phyloP scores from a whole-genome alignment of 495 filamentous ascomycete species.

The Hypoxylon fuscum region DNA sequence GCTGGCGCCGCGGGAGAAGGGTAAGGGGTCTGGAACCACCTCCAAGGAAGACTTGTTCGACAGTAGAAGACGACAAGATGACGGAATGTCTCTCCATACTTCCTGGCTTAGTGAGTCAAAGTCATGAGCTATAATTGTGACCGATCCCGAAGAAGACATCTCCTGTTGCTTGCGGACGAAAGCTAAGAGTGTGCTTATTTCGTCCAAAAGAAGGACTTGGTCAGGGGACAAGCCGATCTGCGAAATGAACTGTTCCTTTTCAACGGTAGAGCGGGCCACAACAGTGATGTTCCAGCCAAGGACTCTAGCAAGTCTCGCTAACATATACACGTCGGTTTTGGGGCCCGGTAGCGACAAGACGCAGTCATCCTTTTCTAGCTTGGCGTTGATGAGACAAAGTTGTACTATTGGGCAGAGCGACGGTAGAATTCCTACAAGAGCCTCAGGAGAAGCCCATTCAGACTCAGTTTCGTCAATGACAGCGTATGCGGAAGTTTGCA shows the following conservation, averaged over 20 bases:
- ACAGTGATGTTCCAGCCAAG: conserved; percentile 22
- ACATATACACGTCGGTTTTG: conserved; percentile 9
- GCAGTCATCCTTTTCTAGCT: conserved; percentile 18
- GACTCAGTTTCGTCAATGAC: conserved; percentile 10
- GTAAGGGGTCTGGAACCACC: conserved; percentile 14
- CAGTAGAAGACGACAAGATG: conserved; percentile 23
- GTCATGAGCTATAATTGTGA: conserved; percentile 25
- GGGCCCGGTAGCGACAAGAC: conserved; percentile 29
- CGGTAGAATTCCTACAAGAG: conserved; percentile 9
- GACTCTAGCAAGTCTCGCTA: conserved; percentile 9
- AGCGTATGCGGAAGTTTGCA: conserved; percentile 25
- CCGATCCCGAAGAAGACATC: conserved; percentile 10
- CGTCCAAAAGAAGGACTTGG: conserved; percentile 3
- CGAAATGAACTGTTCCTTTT: conserved; percentile 11
- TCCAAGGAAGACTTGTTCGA: conserved; percentile 18
- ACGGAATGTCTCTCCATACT: conserved; percentile 29
- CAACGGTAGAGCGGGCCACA: not conserved
- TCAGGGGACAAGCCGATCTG: conserved; percentile 7
- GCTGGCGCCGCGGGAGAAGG: conserved; percentile 30
- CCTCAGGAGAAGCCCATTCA: not conserved
- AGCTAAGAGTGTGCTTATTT: conserved; percentile 1
- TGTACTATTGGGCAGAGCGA: conserved; percentile 20
- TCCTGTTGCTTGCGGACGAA: conserved; percentile 14
- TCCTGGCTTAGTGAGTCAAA: conserved; percentile 23
- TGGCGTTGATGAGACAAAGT: conserved; percentile 28